Conservation (phyloP, 108 stramenopile genomes). For the Nannochloropsis salina region DNA sequence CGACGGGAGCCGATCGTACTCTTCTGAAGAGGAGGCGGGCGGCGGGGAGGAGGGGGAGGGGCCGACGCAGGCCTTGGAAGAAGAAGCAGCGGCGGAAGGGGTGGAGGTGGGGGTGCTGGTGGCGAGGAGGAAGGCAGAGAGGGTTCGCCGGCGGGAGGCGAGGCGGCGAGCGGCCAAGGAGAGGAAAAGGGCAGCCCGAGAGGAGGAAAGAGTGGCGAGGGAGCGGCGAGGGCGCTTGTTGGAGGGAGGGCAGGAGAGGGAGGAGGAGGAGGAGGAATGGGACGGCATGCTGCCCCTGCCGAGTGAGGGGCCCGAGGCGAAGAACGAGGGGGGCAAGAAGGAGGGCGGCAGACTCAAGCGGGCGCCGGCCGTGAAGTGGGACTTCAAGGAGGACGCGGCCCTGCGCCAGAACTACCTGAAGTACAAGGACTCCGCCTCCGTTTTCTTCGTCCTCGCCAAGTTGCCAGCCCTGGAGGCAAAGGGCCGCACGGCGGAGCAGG, state of each 20-base stretch:
- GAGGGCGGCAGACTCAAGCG: neutral
- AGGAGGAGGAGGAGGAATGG: neutral
- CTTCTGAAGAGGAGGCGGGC: no score
- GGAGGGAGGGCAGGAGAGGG: neutral
- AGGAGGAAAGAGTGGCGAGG: neutral
- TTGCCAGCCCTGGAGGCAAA: slow-evolving; percentile 34
- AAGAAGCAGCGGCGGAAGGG: neutral
- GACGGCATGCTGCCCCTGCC: no score
- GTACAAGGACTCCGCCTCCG: slow-evolving; percentile 33
- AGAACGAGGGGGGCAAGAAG: no score
- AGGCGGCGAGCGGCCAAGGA: neutral
- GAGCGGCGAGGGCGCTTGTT: neutral
- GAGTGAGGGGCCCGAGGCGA: no score
- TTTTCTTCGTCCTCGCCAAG: slow-evolving; percentile 26
- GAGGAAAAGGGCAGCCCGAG: neutral
- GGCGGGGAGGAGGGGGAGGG: no score
- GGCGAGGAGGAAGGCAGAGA: neutral
- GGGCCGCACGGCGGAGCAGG: slow-evolving; percentile 33
- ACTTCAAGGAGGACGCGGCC: slow-evolving; percentile 35
- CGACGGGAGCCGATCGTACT: no score
- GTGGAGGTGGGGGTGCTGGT: neutral
- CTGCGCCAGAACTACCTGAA: slow-evolving; percentile 34
- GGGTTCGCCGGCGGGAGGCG: neutral
- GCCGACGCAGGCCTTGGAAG: no score
- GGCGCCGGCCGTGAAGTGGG: neutral